Conservation (phyloP, 1,284 basidiomycete genomes). For the Mycena citricolor region DNA sequence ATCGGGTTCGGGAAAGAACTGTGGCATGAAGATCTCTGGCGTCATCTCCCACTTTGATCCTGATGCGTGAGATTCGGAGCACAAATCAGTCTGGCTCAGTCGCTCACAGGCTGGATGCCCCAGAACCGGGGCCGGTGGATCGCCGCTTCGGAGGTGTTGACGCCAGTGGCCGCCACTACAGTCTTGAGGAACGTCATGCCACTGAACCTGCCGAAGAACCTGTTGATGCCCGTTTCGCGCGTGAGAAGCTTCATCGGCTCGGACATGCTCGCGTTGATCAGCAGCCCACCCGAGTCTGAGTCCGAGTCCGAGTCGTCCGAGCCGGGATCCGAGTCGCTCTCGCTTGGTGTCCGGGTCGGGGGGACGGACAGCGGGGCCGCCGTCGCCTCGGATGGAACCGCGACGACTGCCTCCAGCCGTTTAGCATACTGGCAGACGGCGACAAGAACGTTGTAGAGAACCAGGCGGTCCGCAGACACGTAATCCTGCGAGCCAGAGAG, state of each 20-base stretch:
- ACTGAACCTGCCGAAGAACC: conserved; percentile 19
- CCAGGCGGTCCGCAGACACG: conserved; percentile 7
- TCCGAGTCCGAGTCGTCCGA: background rate
- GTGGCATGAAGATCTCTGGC: no score
- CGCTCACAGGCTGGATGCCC: background rate
- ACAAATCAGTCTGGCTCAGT: background rate
- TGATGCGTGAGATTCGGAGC: background rate
- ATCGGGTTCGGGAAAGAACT: conserved; percentile 50
- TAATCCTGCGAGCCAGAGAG: conserved; percentile 19
- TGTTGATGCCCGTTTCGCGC: conserved; percentile 5
- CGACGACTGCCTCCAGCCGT: conserved; percentile 19
- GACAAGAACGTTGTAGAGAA: conserved; percentile 13
- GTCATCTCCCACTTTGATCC: background rate
- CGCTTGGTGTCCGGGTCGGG: no score
- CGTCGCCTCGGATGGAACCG: no score
- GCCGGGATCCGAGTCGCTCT: background rate
- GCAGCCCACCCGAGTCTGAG: conserved; percentile 16
- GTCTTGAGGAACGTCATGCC: conserved; percentile 15
- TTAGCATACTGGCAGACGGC: conserved; percentile 21
- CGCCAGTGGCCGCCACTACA: conserved; percentile 7
- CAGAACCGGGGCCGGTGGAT: conserved; percentile 5
- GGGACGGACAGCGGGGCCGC: no score
- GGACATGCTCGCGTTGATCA: conserved; percentile 8
- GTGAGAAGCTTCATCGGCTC: conserved; percentile 12
- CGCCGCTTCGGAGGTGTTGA: no score